phyloP scores from a whole-genome alignment of 2,329 filamentous ascomycete genomes.

The Exophiala bonariae region DNA sequence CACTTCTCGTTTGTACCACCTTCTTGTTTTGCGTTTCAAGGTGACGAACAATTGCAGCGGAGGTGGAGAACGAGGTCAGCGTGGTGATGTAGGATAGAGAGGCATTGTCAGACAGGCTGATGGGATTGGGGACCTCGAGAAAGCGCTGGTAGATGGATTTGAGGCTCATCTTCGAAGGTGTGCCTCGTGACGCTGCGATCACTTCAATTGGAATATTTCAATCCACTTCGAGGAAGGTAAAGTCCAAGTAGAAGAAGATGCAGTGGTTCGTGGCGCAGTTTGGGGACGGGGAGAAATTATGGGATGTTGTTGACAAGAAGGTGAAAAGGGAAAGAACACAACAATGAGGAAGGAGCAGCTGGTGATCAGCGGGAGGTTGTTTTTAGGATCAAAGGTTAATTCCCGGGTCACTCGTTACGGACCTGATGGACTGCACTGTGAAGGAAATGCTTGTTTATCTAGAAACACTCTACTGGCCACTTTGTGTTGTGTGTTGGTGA shows the following conservation, averaged over 20 bases:
- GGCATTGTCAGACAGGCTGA: conserved; percentile 64
- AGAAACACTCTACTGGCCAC: neutral
- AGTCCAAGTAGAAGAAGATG: too few species aligned
- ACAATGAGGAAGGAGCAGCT: too few species aligned
- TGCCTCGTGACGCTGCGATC: too few species aligned
- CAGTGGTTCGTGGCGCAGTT: too few species aligned
- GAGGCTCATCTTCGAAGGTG: conserved; percentile 40
- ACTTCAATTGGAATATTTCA: too few species aligned
- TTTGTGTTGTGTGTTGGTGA: conserved; percentile 11
- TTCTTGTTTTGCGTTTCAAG: conserved; percentile 64
- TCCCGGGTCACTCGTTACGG: too few species aligned
- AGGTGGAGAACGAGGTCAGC: conserved; percentile 69
- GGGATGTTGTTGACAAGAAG: too few species aligned
- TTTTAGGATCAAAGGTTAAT: too few species aligned
- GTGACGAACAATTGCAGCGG: conserved; percentile 80
- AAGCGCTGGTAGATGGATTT: conserved; percentile 68
- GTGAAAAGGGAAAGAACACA: too few species aligned
- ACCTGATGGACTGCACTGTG: neutral
- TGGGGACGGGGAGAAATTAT: too few species aligned
- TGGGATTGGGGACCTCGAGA: conserved; percentile 64
- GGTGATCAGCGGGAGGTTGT: too few species aligned
- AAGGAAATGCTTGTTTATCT: conserved; percentile 1
- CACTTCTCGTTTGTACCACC: conserved; percentile 78
- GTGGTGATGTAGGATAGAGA: conserved; percentile 88
- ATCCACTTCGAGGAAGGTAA: neutral